phyloP scores from a whole-genome alignment of 169 alveolate species.

The Theileria sp. region DNA sequence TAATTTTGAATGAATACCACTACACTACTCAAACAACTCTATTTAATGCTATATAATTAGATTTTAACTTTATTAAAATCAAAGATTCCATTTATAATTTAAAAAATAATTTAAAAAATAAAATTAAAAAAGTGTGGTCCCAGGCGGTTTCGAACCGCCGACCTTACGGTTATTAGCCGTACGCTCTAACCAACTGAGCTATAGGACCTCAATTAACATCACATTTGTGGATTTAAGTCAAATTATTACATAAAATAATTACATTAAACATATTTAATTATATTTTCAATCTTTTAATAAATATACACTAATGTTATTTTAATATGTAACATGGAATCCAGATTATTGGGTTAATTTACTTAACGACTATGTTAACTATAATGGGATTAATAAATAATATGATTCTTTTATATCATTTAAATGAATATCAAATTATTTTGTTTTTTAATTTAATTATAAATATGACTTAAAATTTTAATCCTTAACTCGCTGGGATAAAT shows the following conservation, averaged over 20 bases:
- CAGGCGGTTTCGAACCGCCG: slow-evolving; percentile 98
- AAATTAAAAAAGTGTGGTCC: slow-evolving; percentile 78
- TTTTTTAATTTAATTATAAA: too few relatives aligned
- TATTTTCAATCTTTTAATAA: not conserved
- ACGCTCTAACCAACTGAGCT: slow-evolving; percentile 98
- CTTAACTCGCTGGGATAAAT: not conserved
- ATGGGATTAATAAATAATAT: not conserved
- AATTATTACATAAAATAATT: not conserved
- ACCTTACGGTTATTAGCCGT: slow-evolving; percentile 97
- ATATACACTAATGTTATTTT: not conserved
- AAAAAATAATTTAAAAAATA: not conserved
- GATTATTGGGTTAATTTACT: not conserved
- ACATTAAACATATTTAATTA: not conserved
- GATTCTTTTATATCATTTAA: not conserved
- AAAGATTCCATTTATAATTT: not conserved
- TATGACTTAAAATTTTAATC: not conserved
- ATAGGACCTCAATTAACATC: slow-evolving; percentile 79
- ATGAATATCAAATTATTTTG: too few relatives aligned
- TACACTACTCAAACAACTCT: not conserved
- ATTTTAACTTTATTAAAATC: not conserved
- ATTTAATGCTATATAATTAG: not conserved
- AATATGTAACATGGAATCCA: not conserved
- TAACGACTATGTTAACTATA: not conserved
- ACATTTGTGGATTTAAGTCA: not conserved
- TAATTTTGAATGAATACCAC: slow-evolving; percentile 7